These are phyloP conservation scores for Cryptosporidium sp. DNA, from an alignment of 169 alveolate genomes.

Conservation along the genomic window DNA sequence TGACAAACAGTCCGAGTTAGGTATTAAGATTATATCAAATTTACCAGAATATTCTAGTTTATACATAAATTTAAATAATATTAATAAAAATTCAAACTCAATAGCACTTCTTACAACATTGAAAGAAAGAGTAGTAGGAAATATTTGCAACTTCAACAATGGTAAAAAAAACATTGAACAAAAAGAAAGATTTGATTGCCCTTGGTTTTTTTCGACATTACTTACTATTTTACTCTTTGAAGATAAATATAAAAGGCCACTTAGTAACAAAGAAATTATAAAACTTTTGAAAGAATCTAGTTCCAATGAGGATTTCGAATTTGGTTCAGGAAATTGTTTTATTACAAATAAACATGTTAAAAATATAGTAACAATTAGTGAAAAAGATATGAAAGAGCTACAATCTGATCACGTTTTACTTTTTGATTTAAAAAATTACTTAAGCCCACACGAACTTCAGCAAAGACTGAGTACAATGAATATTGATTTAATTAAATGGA, in stretches of 20 bases:
- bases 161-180: background rate
- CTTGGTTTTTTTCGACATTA: slow-evolving; percentile 56
- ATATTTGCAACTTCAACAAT: background rate
- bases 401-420: background rate
- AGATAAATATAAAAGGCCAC: background rate
- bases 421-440: slow-evolving; percentile 30
- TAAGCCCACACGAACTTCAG: slow-evolving; percentile 20
- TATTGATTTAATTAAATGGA: slow-evolving; percentile 91
- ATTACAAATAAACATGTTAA: slow-evolving; percentile 6
- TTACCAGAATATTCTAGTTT: background rate
- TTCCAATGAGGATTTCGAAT: background rate
- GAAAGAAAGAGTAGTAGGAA: background rate
- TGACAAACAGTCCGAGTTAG: background rate
- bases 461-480: slow-evolving; percentile 77
- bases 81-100: background rate
- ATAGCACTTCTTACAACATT: background rate
- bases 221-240: background rate
- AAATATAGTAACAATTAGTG: background rate
- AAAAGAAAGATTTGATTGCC: slow-evolving; percentile 5
- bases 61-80: background rate
- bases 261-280: background rate
- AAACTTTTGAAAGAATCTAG: background rate
- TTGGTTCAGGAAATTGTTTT: background rate
- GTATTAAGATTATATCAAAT: background rate
- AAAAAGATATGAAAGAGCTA: background rate